phyloP scores from a whole-genome alignment of 371 early-diverging fungal genomes.

The Rhizopus microsporus region DNA sequence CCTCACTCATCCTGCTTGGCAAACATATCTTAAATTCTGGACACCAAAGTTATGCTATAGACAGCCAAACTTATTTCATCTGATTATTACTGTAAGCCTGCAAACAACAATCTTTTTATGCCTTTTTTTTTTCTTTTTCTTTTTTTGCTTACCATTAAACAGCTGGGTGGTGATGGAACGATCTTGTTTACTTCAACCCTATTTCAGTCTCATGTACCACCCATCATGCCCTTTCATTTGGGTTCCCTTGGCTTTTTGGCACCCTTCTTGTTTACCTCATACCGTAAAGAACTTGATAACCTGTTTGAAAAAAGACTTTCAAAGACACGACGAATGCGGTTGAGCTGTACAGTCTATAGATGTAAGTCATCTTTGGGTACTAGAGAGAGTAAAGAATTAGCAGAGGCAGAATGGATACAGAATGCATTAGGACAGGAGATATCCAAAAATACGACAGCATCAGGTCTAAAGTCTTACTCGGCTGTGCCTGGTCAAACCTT shows the following conservation, averaged over 20 bases:
- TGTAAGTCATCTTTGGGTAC: conserved; percentile 14
- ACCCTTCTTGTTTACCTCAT: conserved; percentile 70
- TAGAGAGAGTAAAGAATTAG: conserved; percentile 15
- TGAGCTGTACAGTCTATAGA: conserved; percentile 79
- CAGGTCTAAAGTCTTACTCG: conserved; percentile 30
- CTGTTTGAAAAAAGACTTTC: conserved; percentile 60
- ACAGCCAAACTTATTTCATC: conserved; percentile 69
- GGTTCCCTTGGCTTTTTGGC: conserved; percentile 92
- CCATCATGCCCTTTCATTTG: conserved; percentile 86
- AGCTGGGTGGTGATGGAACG: conserved; percentile 89
- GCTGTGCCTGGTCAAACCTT: conserved; percentile 47
- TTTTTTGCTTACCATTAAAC: neutral
- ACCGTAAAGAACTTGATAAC: conserved; percentile 52
- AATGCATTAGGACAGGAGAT: conserved; percentile 18
- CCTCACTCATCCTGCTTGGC: conserved; percentile 41
- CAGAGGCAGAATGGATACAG: conserved; percentile 40
- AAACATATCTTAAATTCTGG: conserved; percentile 71
- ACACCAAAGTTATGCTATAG: conserved; percentile 68
- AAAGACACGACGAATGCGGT: conserved; percentile 83
- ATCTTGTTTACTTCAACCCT: conserved; percentile 85
- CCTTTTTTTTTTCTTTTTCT: neutral
- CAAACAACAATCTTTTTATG: neutral
- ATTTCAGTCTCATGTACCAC: conserved; percentile 87
- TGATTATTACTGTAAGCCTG: conserved; percentile 67
- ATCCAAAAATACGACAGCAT: neutral